phyloP scores from a whole-genome alignment of 2,329 filamentous ascomycete genomes.

The Orbilia javanica region DNA sequence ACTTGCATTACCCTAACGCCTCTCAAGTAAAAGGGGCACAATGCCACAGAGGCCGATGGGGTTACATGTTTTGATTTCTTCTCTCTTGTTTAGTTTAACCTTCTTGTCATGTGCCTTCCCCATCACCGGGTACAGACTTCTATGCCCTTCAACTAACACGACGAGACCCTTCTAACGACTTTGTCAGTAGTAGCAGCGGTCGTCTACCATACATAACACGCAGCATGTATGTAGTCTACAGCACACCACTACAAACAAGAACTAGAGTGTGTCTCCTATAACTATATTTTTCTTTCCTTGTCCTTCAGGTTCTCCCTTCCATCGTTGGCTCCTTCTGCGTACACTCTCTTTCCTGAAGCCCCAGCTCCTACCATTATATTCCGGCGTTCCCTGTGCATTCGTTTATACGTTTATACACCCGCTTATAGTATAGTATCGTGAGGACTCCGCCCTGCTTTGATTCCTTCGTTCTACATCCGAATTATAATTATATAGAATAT shows the following conservation, averaged over 20 bases:
- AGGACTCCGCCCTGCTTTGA: neutral
- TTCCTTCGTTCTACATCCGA: neutral
- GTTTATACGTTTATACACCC: neutral
- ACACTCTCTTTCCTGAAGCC: neutral
- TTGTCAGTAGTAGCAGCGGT: slow-evolving; percentile 17
- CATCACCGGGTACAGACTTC: neutral
- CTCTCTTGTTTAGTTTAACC: neutral
- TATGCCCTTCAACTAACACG: neutral
- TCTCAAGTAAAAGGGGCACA: neutral
- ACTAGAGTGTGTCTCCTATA: neutral
- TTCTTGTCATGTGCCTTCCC: neutral
- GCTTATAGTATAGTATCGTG: neutral
- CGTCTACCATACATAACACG: slow-evolving; percentile 6
- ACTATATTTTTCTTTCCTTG: neutral
- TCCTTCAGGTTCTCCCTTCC: neutral
- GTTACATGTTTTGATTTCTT: neutral
- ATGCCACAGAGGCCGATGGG: neutral
- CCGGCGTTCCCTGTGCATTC: neutral
- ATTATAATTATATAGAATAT: slow-evolving; percentile 3
- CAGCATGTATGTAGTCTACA: slow-evolving; percentile 23
- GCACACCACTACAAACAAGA: neutral
- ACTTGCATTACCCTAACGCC: neutral
- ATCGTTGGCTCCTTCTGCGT: neutral
- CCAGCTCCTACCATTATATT: neutral
- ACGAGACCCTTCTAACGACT: neutral